A percentile compares a stretch with the other conserved stretches of the same genome.
These are phyloP conservation scores for Chaetomium cochliodes DNA, from an alignment of 495 filamentous ascomycete species.

Conservation along the genomic window DNA sequence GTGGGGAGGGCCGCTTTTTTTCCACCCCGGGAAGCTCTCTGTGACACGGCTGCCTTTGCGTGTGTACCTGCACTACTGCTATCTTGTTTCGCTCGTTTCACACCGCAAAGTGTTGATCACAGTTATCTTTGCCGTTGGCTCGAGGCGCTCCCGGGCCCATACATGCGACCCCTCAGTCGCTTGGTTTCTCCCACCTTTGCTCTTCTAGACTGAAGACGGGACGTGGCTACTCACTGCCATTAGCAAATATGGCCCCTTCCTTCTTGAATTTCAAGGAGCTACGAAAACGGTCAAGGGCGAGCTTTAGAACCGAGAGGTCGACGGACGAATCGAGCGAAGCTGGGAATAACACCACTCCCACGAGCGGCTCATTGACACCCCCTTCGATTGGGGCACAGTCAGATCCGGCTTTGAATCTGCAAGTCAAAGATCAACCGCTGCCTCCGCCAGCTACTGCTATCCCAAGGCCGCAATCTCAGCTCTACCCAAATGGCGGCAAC, in stretches of 20 bases:
- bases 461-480: slow-evolving; percentile 46
- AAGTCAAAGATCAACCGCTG: slow-evolving; percentile 42
- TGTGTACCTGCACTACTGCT: background rate
- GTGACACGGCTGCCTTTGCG: background rate
- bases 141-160: background rate
- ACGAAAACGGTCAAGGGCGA: slow-evolving; percentile 68
- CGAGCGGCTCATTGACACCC: slow-evolving; percentile 47
- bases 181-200: background rate
- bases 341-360: slow-evolving; percentile 45
- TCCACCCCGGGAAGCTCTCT: background rate
- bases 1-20: background rate
- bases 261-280: slow-evolving; percentile 71
- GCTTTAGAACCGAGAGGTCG: slow-evolving; percentile 57
- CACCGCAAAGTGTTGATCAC: background rate
- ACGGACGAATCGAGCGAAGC: slow-evolving; percentile 54
- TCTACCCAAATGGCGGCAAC: slow-evolving; percentile 36
- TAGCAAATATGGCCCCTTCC: slow-evolving; percentile 48
- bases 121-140: background rate
- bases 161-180: slow-evolving; percentile 4
- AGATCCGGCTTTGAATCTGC: slow-evolving; percentile 50
- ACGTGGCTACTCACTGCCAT: background rate
- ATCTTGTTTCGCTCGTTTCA: background rate
- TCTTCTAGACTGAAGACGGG: background rate
- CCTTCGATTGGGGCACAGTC: slow-evolving; percentile 46
- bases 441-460: slow-evolving; percentile 31